Evolutionary conservation across 2,329 filamentous ascomycete species (phyloP), one percentile per base, ranked within the genome.

Genomic region (Diaporthe helianthi): DNA sequence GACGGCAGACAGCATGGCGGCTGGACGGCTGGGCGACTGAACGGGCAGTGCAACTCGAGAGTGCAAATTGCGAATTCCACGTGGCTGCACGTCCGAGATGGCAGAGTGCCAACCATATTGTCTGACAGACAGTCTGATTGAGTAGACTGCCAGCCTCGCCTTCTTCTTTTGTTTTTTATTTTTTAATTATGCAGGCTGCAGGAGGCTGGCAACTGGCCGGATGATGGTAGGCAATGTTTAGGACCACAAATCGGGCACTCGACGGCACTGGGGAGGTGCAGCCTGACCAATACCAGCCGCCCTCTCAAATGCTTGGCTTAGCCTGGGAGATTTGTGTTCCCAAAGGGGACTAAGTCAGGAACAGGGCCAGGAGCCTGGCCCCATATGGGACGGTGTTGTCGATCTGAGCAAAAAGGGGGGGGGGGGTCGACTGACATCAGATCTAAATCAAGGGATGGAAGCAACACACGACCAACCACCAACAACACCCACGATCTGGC

Each of bases 281-380:
- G 58, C n/a, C 58, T 19, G 58, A 24, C 58, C 58, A 63, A 63
- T 63, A 33, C 58, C 58, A 49, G 29, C 58, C 58, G 58, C 58
- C 44, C 41, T 63, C 41, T 46, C 58, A 49, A 49, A 63, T 63
- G 58, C 58, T 63, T 63, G 58, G 58, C 58, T 63, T 49, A 26
- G 58, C 29, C 44, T 13, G 58, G 58, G 58, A 63, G n/a, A 63
- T 63, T 63, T 63, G 58, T 13, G 36, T 15, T 7, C 64, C 64
- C 31, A 49, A 67, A 67, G 52, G 5, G 52, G 64, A 67, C 52
- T 67, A 58, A 65, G 33, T 53, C 47, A 65, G 63, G 63, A 29
- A 65, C 36, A 46, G 54, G 22, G 49, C 61, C 24, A 61, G 19
- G 33, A 22, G 55, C 55, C 55, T 36, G 61, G 47, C 17, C 54